phyloP scores from a whole-genome alignment of 2,329 filamentous ascomycete species.

The Aspergillaceae sp. region DNA sequence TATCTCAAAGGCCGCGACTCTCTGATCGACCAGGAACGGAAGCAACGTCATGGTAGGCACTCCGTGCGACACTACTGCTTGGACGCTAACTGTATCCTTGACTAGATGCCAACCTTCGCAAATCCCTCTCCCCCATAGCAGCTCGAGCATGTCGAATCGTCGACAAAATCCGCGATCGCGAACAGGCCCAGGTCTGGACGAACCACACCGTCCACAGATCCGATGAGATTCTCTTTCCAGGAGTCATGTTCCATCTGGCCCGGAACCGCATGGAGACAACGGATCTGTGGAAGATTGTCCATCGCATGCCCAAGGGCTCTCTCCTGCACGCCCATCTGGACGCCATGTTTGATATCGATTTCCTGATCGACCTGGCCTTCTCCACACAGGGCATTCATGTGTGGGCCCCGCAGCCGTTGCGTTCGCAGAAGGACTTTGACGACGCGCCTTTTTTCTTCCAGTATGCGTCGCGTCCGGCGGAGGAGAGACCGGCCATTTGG shows the following conservation, averaged over 20 bases:
- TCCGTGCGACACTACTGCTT: not conserved
- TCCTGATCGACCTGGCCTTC: constrained; percentile 64
- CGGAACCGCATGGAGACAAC: constrained; percentile 80
- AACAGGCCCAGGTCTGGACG: constrained; percentile 70
- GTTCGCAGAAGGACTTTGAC: constrained; percentile 45
- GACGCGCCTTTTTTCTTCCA: constrained; percentile 54
- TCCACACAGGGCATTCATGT: constrained; percentile 66
- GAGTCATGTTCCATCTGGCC: constrained; percentile 87
- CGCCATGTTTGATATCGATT: constrained; percentile 83
- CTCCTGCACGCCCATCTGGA: constrained; percentile 70
- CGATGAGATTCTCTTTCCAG: constrained; percentile 63
- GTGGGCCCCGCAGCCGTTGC: constrained; percentile 49
- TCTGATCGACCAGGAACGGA: constrained; percentile 72
- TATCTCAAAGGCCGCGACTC: constrained; percentile 68
- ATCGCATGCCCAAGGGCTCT: constrained; percentile 75
- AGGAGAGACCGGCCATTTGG: constrained; percentile 54
- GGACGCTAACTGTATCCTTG: constrained; percentile 2
- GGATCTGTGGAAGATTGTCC: constrained; percentile 75
- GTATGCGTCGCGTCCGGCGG: constrained; percentile 43
- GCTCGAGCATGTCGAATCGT: constrained; percentile 71
- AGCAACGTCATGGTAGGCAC: constrained; percentile 64
- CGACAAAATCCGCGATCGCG: constrained; percentile 65
- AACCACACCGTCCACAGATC: constrained; percentile 53
- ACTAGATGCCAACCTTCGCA: constrained; percentile 24
- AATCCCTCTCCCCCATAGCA: constrained; percentile 66